A percentile compares a stretch with the other conserved stretches of the same genome.
Conservation (phyloP, 2,329 filamentous ascomycete genomes). For the Phymatotrichopsis omnivora region DNA sequence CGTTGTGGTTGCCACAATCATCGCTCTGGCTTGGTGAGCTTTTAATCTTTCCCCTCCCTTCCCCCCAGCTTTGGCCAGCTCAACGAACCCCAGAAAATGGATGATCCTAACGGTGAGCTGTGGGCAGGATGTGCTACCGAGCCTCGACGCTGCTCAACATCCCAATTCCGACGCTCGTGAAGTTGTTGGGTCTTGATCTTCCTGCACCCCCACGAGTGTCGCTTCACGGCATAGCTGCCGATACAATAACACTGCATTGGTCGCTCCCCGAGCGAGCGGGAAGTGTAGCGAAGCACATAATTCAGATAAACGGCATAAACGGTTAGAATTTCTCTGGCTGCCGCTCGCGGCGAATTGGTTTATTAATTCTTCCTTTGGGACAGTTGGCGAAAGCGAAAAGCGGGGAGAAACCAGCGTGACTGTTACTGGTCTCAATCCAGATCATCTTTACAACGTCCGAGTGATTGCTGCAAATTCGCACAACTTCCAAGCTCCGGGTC, state of each 20-base stretch:
- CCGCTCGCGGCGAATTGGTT: background rate
- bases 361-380: slow-evolving; percentile 8
- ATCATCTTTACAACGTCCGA: slow-evolving; percentile 85
- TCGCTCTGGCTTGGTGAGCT: slow-evolving; percentile 42
- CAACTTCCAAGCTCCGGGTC: slow-evolving; percentile 85
- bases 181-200: slow-evolving; percentile 86
- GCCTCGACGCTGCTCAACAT: slow-evolving; percentile 83
- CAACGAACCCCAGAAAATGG: background rate
- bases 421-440: slow-evolving; percentile 75
- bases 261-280: slow-evolving; percentile 57
- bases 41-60: background rate
- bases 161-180: slow-evolving; percentile 81
- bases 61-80: background rate
- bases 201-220: slow-evolving; percentile 82
- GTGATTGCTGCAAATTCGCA: slow-evolving; percentile 84
- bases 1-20: slow-evolving; percentile 40
- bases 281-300: slow-evolving; percentile 73
- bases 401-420: slow-evolving; percentile 68
- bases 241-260: slow-evolving; percentile 87
- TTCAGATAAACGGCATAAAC: slow-evolving; percentile 87
- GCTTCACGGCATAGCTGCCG: slow-evolving; percentile 75
- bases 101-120: background rate
- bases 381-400: slow-evolving; percentile 70
- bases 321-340: slow-evolving; percentile 44
- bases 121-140: slow-evolving; percentile 48